A percentile compares a stretch with the other conserved stretches of the same genome.
Evolutionary conservation across 176 grass and related monocot genomes (phyloP).

Genomic region (Oryza glaberrima): DNA sequence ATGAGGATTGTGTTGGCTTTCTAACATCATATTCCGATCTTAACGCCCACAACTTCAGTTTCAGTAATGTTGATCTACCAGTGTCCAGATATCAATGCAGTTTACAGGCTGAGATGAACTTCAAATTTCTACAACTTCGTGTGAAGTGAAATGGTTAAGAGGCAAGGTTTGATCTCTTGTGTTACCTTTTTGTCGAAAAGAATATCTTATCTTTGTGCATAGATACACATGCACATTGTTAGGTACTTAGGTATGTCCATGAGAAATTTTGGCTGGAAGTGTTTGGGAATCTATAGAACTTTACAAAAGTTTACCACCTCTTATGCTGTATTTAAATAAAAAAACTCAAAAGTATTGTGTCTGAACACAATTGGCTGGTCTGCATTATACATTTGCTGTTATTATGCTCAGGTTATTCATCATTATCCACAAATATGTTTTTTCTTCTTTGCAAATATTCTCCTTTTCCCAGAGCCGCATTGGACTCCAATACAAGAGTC

Average conservation of each 20-base stretch:
- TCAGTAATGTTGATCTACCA: neutral
- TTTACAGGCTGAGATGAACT: conserved; percentile 4
- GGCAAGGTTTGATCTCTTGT: neutral
- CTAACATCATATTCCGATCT: neutral
- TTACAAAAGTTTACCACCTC: neutral
- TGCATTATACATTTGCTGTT: neutral
- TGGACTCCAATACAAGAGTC: conserved; percentile 1
- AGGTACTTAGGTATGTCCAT: neutral
- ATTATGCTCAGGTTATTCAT: neutral
- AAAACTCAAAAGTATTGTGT: neutral
- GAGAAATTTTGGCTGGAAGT: neutral
- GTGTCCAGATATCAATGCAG: neutral
- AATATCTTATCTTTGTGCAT: neutral
- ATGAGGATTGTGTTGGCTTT: conserved; percentile 4
- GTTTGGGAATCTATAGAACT: neutral
- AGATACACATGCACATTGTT: neutral
- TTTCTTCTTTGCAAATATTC: neutral
- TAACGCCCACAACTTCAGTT: neutral
- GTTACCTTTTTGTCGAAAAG: neutral
- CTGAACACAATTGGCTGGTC: conserved; percentile 4
- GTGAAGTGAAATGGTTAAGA: neutral
- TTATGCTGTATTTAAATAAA: conserved; percentile 6
- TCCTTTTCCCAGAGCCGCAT: conserved; percentile 5
- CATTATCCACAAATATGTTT: neutral
- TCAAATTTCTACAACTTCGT: neutral